These are phyloP conservation scores for Leccinum aurantiacum DNA, from an alignment of 768 basidiomycete genomes.

Conservation along the genomic window DNA sequence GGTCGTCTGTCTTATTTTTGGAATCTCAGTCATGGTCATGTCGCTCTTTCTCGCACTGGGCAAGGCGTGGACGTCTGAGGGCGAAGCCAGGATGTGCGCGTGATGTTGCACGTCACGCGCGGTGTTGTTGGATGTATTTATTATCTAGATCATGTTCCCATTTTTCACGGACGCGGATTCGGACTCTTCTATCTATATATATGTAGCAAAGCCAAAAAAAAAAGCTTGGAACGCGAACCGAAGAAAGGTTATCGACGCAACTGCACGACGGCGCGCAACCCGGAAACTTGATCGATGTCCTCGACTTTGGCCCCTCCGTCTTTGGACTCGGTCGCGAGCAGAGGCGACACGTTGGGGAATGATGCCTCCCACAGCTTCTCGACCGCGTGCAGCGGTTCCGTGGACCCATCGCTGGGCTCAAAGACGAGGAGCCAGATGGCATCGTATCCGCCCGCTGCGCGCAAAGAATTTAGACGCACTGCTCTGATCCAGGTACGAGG, in stretches of 20 bases:
- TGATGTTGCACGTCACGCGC: conserved; percentile 43
- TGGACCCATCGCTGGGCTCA: conserved; percentile 49
- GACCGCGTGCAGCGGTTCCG: conserved; percentile 57
- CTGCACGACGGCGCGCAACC: conserved; percentile 45
- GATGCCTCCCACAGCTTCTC: conserved; percentile 62
- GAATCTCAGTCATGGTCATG: conserved; percentile 70
- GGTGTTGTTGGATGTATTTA: conserved; percentile 28
- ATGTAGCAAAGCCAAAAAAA: conserved; percentile 1
- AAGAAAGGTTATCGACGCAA: conserved; percentile 16
- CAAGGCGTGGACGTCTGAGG: conserved; percentile 76
- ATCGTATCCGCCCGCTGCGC: conserved; percentile 91
- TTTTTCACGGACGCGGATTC: conserved; percentile 3
- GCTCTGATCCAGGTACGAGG: neutral
- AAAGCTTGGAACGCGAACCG: neutral
- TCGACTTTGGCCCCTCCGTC: conserved; percentile 68
- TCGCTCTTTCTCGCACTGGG: conserved; percentile 75
- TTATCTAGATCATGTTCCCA: conserved; percentile 10
- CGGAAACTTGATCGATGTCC: conserved; percentile 52
- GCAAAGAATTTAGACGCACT: neutral
- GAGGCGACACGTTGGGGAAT: conserved; percentile 66
- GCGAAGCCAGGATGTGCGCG: conserved; percentile 69
- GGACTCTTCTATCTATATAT: conserved; percentile 1
- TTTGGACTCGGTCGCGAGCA: conserved; percentile 68
- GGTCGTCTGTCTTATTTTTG: conserved; percentile 69
- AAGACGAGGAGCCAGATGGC: conserved; percentile 92